Percentiles rank a stretch among this genome's conserved stretches.
Conservation (phyloP, 1,284 basidiomycete genomes). For the Moesziomyces antarcticus region DNA sequence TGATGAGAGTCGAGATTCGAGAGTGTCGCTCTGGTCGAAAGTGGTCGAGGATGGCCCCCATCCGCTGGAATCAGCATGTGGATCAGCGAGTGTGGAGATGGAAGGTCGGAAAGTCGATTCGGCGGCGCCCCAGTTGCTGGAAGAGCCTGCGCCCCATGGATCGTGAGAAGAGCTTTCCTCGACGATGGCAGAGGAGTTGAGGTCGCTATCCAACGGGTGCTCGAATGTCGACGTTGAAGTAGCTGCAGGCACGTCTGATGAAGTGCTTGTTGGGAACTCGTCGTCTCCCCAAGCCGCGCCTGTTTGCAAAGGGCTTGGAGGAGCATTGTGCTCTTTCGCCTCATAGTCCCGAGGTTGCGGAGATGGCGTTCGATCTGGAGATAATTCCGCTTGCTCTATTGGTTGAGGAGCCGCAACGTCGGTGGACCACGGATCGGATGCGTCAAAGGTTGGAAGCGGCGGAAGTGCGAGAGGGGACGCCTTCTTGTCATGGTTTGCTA, state of each 20-base stretch:
- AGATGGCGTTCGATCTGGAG: neutral
- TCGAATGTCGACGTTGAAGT: neutral
- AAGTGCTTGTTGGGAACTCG: neutral
- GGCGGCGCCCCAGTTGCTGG: slow-evolving; percentile 13
- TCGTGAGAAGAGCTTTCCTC: slow-evolving; percentile 15
- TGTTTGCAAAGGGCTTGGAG: neutral
- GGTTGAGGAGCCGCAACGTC: slow-evolving; percentile 7
- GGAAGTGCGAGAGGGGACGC: slow-evolving; percentile 5
- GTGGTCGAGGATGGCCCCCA: slow-evolving; percentile 12
- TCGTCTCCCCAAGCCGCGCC: neutral
- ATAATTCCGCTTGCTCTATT: neutral
- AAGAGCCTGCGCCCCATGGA: slow-evolving; percentile 23
- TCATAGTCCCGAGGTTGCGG: neutral
- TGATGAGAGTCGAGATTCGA: slow-evolving; percentile 9
- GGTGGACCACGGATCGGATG: slow-evolving; percentile 38
- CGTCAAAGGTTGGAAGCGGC: slow-evolving; percentile 22
- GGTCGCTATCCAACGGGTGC: neutral
- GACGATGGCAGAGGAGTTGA: neutral
- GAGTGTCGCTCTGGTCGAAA: neutral
- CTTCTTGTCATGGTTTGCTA: neutral
- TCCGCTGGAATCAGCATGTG: slow-evolving; percentile 1
- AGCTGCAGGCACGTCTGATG: neutral
- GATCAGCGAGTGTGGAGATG: neutral
- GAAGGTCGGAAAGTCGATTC: neutral
- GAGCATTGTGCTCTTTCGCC: neutral